A percentile compares a stretch with the other conserved stretches of the same genome.
Conservation (phyloP, 2,329 filamentous ascomycete species). For the Penicillium rolfsii region DNA sequence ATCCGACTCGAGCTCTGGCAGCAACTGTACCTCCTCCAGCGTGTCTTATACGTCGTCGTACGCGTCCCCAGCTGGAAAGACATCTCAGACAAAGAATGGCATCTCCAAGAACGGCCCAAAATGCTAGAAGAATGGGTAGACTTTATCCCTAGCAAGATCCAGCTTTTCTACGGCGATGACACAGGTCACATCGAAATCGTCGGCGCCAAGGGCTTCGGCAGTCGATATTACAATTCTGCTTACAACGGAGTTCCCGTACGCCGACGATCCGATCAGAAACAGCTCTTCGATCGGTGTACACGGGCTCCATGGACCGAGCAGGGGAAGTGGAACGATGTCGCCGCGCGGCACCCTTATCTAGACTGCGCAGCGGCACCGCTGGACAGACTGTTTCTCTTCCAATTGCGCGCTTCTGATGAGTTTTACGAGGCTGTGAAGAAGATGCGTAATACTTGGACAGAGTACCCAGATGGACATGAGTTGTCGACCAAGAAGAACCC, state of each 20-base stretch:
- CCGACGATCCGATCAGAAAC: conserved; percentile 12
- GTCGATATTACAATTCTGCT: conserved; percentile 14
- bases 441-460: conserved; percentile 16
- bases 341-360: conserved; percentile 12
- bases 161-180: conserved; percentile 41
- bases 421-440: conserved; percentile 18
- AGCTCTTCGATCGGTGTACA: conserved; percentile 18
- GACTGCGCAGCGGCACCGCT: conserved; percentile 16
- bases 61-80: conserved; percentile 18
- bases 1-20: conserved; percentile 37
- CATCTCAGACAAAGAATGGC: conserved; percentile 33
- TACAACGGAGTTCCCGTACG: conserved; percentile 11
- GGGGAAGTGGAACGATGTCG: conserved; percentile 17
- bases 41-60: conserved; percentile 11
- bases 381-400: conserved; percentile 22
- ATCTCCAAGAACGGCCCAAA: conserved; percentile 44
- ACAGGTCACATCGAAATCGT: conserved; percentile 48
- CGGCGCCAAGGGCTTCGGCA: conserved; percentile 28
- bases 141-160: conserved; percentile 46
- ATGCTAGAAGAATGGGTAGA: conserved; percentile 54
- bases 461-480: conserved; percentile 20
- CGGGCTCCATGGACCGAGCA: conserved; percentile 11
- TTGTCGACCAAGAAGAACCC: conserved; percentile 20
- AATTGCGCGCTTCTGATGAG: conserved; percentile 2
- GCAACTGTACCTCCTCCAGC: conserved; percentile 32